Percentiles rank a stretch among this genome's conserved stretches.
phyloP scores from a whole-genome alignment of 1,284 basidiomycete species.

The Rugiboletus extremiorientalis region DNA sequence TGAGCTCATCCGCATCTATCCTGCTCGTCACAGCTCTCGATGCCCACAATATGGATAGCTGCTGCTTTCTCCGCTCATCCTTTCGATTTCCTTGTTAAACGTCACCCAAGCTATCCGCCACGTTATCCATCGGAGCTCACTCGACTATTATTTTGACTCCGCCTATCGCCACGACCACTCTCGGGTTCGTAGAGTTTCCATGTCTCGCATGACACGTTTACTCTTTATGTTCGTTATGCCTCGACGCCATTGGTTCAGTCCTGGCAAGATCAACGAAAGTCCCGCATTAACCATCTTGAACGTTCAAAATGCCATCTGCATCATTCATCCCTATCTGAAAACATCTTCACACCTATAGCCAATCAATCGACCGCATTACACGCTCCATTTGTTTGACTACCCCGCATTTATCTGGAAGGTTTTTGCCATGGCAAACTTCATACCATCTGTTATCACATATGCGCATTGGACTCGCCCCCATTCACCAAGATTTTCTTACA shows the following conservation, averaged over 20 bases:
- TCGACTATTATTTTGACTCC: constrained; percentile 9
- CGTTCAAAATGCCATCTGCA: constrained; percentile 17
- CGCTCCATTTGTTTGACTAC: constrained; percentile 34
- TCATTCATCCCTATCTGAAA: constrained; percentile 20
- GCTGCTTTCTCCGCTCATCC: not conserved
- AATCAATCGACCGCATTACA: constrained; percentile 26
- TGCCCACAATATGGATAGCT: not conserved
- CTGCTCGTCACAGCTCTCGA: constrained; percentile 6
- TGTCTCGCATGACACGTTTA: constrained; percentile 14
- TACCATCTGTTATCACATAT: constrained; percentile 27
- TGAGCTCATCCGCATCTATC: not conserved
- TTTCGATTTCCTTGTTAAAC: constrained; percentile 9
- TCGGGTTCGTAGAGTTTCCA: constrained; percentile 7
- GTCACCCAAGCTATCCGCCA: too few relatives aligned
- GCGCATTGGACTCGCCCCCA: constrained; percentile 28
- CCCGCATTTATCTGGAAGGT: constrained; percentile 20
- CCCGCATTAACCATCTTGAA: constrained; percentile 7
- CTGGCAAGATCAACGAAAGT: constrained; percentile 10
- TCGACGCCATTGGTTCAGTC: constrained; percentile 9
- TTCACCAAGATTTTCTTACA: constrained; percentile 12
- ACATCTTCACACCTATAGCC: constrained; percentile 19
- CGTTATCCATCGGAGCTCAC: constrained; percentile 5
- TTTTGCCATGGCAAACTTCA: constrained; percentile 9
- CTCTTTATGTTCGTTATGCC: constrained; percentile 15
- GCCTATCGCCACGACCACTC: constrained; percentile 9